phyloP scores from a whole-genome alignment of 768 basidiomycete genomes.

The Lactarius pseudohatsudake region DNA sequence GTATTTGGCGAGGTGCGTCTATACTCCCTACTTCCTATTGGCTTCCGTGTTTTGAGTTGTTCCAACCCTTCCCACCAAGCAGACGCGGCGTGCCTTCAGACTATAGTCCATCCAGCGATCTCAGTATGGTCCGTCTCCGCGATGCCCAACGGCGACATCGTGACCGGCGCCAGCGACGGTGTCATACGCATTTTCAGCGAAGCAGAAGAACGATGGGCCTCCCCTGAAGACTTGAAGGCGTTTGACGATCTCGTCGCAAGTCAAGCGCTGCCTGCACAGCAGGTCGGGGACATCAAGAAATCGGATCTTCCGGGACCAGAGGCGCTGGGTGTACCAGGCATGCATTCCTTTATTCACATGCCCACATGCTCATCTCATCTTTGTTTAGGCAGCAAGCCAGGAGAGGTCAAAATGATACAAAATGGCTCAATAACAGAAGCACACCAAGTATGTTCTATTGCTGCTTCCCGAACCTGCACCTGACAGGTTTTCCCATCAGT shows the following conservation, averaged over 20 bases:
- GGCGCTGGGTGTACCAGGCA: constrained; percentile 71
- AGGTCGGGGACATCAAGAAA: constrained; percentile 89
- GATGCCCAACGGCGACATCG: constrained; percentile 89
- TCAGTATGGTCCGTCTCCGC: constrained; percentile 95
- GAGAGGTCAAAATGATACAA: constrained; percentile 90
- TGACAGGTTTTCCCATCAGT: constrained; percentile 46
- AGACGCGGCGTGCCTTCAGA: constrained; percentile 90
- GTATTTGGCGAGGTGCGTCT: constrained; percentile 82
- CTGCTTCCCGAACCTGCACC: not conserved
- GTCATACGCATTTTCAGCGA: constrained; percentile 83
- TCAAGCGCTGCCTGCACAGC: constrained; percentile 79
- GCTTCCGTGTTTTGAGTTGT: constrained; percentile 1
- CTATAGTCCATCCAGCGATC: constrained; percentile 89
- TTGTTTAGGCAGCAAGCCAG: constrained; percentile 78
- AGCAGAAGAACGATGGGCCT: constrained; percentile 70
- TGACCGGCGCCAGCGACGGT: constrained; percentile 88
- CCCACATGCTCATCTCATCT: constrained; percentile 1
- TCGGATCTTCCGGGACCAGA: constrained; percentile 86
- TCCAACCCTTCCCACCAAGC: constrained; percentile 11
- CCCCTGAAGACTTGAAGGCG: constrained; percentile 57
- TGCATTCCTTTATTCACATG: constrained; percentile 25
- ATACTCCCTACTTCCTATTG: constrained; percentile 5
- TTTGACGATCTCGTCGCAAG: constrained; percentile 76
- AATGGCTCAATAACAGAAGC: constrained; percentile 83
- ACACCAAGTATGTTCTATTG: constrained; percentile 63